A percentile compares a stretch with the other conserved stretches of the same genome.
Evolutionary conservation across 2,329 filamentous ascomycete genomes (phyloP).

Genomic region (Scytalidium lignicola): DNA sequence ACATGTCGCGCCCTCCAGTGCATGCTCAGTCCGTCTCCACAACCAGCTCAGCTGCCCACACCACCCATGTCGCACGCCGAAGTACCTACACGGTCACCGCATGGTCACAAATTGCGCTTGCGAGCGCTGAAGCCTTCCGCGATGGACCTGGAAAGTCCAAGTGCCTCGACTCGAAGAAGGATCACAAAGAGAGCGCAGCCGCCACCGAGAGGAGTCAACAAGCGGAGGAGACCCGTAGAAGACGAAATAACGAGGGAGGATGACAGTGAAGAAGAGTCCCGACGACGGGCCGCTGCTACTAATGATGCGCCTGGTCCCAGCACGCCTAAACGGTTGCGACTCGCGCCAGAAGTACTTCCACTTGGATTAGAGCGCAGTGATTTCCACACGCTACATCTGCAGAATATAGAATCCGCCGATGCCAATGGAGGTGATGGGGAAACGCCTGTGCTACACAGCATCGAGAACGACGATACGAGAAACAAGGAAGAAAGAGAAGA

Average conservation of each 20-base stretch:
- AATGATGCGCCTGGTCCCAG: constrained; percentile 22
- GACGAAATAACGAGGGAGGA: constrained; percentile 40
- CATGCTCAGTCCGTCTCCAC: constrained; percentile 42
- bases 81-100: constrained; percentile 11
- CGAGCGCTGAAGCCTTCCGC: constrained; percentile 37
- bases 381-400: constrained; percentile 46
- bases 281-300: neutral
- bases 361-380: constrained; percentile 54
- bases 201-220: constrained; percentile 43
- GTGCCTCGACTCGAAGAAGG: constrained; percentile 27
- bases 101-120: constrained; percentile 46
- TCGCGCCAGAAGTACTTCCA: constrained; percentile 56
- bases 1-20: constrained; percentile 58
- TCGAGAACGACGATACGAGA: constrained; percentile 16
- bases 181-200: constrained; percentile 45
- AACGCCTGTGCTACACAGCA: constrained; percentile 27
- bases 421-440: constrained; percentile 1
- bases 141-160: constrained; percentile 20
- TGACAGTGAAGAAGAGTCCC: constrained; percentile 17
- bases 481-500: constrained; percentile 14
- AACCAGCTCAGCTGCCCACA: constrained; percentile 42
- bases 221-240: constrained; percentile 42
- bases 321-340: constrained; percentile 56
- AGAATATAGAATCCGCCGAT: constrained; percentile 9
- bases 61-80: constrained; percentile 41